Evolutionary conservation across 805 yeast genomes (phyloP).

Genomic region (Isabelozyma pseudorhagii): DNA sequence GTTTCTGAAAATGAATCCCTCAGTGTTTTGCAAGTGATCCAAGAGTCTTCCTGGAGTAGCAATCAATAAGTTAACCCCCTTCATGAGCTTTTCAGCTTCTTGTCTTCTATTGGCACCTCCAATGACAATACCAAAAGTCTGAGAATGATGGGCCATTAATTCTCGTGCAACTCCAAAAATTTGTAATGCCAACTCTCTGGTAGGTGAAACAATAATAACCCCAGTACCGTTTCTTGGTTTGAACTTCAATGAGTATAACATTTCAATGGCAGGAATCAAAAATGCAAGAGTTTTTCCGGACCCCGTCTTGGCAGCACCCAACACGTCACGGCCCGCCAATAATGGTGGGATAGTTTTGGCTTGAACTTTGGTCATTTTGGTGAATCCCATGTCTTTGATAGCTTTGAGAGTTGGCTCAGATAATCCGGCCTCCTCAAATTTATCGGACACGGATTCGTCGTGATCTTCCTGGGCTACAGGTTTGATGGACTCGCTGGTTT

Average conservation of each 20-base stretch:
- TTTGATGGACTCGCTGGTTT: slow-evolving; percentile 22
- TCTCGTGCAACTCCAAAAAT: slow-evolving; percentile 98
- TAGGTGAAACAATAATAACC: slow-evolving; percentile 92
- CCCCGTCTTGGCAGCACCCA: slow-evolving; percentile 99
- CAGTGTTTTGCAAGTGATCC: slow-evolving; percentile 95
- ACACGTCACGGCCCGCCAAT: slow-evolving; percentile 92
- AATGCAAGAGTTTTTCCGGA: slow-evolving; percentile 98
- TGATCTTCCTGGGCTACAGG: slow-evolving; percentile 27
- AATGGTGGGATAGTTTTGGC: slow-evolving; percentile 95
- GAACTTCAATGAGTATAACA: slow-evolving; percentile 84
- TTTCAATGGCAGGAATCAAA: slow-evolving; percentile 91
- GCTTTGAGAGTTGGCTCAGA: slow-evolving; percentile 83
- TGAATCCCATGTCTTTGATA: slow-evolving; percentile 84
- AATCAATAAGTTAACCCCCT: slow-evolving; percentile 90
- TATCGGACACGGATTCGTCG: slow-evolving; percentile 27
- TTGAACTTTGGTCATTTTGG: slow-evolving; percentile 90
- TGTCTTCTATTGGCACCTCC: slow-evolving; percentile 98
- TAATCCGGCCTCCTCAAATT: slow-evolving; percentile 47
- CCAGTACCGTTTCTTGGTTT: slow-evolving; percentile 99
- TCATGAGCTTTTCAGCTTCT: slow-evolving; percentile 90
- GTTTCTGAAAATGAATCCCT: slow-evolving; percentile 91
- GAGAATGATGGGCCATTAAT: slow-evolving; percentile 83
- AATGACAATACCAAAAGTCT: slow-evolving; percentile 93
- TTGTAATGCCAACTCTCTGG: slow-evolving; percentile 96
- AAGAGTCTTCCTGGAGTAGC: slow-evolving; percentile 98